Base-by-base conservation (phyloP, 768 basidiomycete species). In the Exidia glandulosa region DNA sequence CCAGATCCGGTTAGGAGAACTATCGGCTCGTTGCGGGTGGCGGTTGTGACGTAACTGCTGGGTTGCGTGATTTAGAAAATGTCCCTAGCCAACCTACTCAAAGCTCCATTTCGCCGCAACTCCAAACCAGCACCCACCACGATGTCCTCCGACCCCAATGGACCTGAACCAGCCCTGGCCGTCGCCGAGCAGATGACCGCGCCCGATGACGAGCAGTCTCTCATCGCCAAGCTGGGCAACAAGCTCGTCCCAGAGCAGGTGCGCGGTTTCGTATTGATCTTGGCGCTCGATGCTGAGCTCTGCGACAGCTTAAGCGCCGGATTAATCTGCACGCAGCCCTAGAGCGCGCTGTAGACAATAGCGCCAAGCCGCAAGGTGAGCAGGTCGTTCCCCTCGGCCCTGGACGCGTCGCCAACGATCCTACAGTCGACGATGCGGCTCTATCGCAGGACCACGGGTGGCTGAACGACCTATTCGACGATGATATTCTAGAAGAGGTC, bases 401-500 rank as follows among this genome's bases (percentile, higher is more conserved):
- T 27, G 7, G 3, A 6, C 32, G 36, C 19, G 23, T 9, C 36
- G 14, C 45, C 25, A 58, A 29, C 19, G 3, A 7, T 25, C 32
- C 13, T 27, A 7, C 23, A 59, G 59, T 54, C 12, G 34, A 59
- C 32, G 59, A 59, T 16, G 31, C 47, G 32, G 41, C 32, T 33
- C 16, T 48, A 6, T 19, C 41, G 0, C 45, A 59, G 32, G 47
- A 19, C 12, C 45, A 59, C 32, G 37, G 41, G 31, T 59, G 59
- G 59, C 32, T 59, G 5, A 23, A 9, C 7, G 59, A 59, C 31
- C 48, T 59, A 27, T 59, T 59, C 48, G 59, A 59, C 29, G 64
- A 64, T 47, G 69, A 71, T 41, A 69, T 67, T 3, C 31, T 70
- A 6, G 68, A 73, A 30, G 66, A 67, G 56, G 71, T 72, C 12